A percentile compares a stretch with the other conserved stretches of the same genome.
Conservation (phyloP, 768 basidiomycete species). For the Boletus reticulatus region DNA sequence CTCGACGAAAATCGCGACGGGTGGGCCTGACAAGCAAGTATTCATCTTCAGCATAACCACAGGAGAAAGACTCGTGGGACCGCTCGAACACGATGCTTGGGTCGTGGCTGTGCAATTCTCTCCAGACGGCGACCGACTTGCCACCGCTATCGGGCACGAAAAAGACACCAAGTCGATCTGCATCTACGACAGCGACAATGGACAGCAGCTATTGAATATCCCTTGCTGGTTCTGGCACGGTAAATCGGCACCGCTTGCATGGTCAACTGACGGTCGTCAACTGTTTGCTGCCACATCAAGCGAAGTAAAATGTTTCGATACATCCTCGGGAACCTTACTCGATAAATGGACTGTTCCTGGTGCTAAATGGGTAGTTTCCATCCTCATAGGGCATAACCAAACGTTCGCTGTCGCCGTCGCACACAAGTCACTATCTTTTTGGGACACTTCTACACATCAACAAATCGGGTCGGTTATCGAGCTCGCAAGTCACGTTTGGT, state of each 20-base stretch:
- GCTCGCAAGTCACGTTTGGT: neutral
- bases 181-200: neutral
- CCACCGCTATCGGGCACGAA: neutral
- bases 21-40: neutral
- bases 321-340: neutral
- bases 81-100: neutral
- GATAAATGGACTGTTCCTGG: neutral
- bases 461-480: neutral
- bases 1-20: neutral
- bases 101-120: neutral
- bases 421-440: neutral
- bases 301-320: neutral
- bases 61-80: neutral
- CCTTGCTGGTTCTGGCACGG: neutral
- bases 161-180: neutral
- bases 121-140: neutral
- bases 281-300: neutral
- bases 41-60: neutral
- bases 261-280: neutral
- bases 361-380: neutral
- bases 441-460: neutral
- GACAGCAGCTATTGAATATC: neutral
- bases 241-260: neutral
- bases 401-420: neutral
- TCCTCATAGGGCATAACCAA: neutral